These are phyloP conservation scores for Magnusiomyces magnusii DNA, from an alignment of 1,139 yeast species.

Conservation along the genomic window DNA sequence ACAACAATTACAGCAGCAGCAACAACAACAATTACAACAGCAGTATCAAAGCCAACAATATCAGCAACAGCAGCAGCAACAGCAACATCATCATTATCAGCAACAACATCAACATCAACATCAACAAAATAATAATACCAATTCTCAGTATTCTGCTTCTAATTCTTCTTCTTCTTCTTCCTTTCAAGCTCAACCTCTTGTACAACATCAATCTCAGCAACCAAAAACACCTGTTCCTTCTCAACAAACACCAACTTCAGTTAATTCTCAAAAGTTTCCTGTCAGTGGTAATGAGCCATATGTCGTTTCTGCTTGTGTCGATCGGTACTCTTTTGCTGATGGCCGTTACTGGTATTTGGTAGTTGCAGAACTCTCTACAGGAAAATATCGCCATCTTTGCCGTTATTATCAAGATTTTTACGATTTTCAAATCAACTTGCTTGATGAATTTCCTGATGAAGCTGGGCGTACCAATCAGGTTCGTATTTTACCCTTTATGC, in stretches of 20 bases:
- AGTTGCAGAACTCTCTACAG: conserved; percentile 60
- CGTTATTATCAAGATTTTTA: conserved; percentile 95
- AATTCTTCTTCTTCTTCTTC: not conserved
- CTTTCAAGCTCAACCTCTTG: conserved; percentile 2
- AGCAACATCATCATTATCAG: conserved; percentile 4
- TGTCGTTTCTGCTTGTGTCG: conserved; percentile 61
- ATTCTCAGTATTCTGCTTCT: not conserved
- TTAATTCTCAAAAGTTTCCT: not conserved
- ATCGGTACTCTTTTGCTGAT: conserved; percentile 71
- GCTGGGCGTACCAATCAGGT: conserved; percentile 80
- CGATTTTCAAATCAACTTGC: conserved; percentile 78
- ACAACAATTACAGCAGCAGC: conserved; percentile 2
- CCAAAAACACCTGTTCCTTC: conserved; percentile 10
- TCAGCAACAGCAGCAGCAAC: conserved; percentile 7
- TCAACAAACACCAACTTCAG: conserved; percentile 10
- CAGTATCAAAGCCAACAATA: conserved; percentile 14
- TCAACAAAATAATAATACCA: conserved; percentile 9
- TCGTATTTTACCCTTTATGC: conserved; percentile 86
- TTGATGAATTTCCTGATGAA: conserved; percentile 83
- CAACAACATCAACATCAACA: conserved; percentile 15
- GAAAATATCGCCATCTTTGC: conserved; percentile 63
- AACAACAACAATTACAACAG: conserved; percentile 11
- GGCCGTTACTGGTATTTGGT: conserved; percentile 89
- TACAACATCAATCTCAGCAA: conserved; percentile 12
- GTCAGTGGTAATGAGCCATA: conserved; percentile 12